Evolutionary conservation across 768 basidiomycete species (phyloP).

Genomic region (Kwoniella europaea): DNA sequence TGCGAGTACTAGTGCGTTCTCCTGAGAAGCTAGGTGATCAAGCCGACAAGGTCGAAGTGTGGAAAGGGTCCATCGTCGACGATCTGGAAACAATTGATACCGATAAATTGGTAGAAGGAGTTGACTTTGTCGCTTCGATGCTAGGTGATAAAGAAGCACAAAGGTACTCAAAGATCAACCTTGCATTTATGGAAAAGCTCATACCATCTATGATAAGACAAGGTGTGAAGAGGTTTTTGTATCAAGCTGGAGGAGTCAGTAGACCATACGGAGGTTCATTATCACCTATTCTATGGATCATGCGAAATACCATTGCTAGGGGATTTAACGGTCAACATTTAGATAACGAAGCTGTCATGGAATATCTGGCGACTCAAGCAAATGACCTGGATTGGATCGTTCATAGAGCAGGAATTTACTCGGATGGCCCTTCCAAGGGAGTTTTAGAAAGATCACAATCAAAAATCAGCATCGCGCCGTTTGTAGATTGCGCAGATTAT

Average conservation of each 20-base stretch:
- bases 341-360: slow-evolving; percentile 40
- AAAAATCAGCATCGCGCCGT: slow-evolving; percentile 20
- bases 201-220: slow-evolving; percentile 33
- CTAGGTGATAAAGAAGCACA: slow-evolving; percentile 30
- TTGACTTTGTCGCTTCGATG: slow-evolving; percentile 31
- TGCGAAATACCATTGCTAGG: slow-evolving; percentile 27
- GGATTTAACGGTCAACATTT: slow-evolving; percentile 31
- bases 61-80: slow-evolving; percentile 28
- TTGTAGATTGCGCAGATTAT: slow-evolving; percentile 31
- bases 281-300: slow-evolving; percentile 20
- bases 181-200: slow-evolving; percentile 26
- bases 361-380: slow-evolving; percentile 33
- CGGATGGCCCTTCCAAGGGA: slow-evolving; percentile 34
- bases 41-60: slow-evolving; percentile 9
- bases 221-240: slow-evolving; percentile 30
- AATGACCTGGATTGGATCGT: slow-evolving; percentile 36
- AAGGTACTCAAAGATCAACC: slow-evolving; percentile 11
- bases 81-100: slow-evolving; percentile 18
- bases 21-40: slow-evolving; percentile 22
- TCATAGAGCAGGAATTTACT: slow-evolving; percentile 32
- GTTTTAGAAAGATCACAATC: slow-evolving; percentile 16
- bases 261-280: slow-evolving; percentile 26
- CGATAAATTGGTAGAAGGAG: slow-evolving; percentile 23
- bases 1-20: slow-evolving; percentile 33
- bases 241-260: slow-evolving; percentile 34